phyloP scores from a whole-genome alignment of 2,329 filamentous ascomycete genomes.

The Huntiella decipiens region DNA sequence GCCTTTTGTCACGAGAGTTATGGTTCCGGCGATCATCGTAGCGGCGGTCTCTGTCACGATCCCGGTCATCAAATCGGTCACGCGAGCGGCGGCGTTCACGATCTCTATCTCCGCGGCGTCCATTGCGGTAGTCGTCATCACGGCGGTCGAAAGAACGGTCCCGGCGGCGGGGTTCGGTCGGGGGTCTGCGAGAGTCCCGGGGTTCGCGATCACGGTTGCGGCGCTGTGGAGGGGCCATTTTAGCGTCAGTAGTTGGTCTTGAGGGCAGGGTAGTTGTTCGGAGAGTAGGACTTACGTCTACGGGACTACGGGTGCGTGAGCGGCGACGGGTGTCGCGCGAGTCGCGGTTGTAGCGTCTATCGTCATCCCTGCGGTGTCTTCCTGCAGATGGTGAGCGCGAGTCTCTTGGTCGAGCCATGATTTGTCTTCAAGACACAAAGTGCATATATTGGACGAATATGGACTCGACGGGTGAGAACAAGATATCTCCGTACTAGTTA shows the following conservation, averaged over 20 bases:
- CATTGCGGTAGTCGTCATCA: constrained; percentile 46
- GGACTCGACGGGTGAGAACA: too few relatives aligned
- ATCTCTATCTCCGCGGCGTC: constrained; percentile 25
- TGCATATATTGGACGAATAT: constrained; percentile 20
- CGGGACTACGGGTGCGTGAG: constrained; percentile 41
- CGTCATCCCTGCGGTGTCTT: constrained; percentile 35
- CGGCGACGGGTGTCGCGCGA: constrained; percentile 29
- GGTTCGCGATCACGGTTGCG: constrained; percentile 37
- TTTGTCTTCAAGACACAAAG: constrained; percentile 15
- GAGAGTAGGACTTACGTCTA: constrained; percentile 31
- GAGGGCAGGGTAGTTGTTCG: neutral
- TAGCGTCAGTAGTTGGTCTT: neutral
- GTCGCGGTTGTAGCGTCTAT: constrained; percentile 28
- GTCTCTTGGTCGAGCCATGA: constrained; percentile 46
- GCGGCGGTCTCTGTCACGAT: constrained; percentile 44
- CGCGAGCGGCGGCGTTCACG: constrained; percentile 46
- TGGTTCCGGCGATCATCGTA: constrained; percentile 34
- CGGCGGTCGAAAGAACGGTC: constrained; percentile 51
- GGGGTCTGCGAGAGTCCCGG: constrained; percentile 27
- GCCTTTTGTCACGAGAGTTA: constrained; percentile 23
- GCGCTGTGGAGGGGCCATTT: constrained; percentile 24
- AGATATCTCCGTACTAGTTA: too few relatives aligned
- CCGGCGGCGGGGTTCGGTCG: constrained; percentile 36
- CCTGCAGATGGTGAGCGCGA: constrained; percentile 63
- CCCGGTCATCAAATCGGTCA: constrained; percentile 37